Evolutionary conservation across 352 stramenopile species (phyloP).

Genomic region (Thraustotheca clavata): DNA sequence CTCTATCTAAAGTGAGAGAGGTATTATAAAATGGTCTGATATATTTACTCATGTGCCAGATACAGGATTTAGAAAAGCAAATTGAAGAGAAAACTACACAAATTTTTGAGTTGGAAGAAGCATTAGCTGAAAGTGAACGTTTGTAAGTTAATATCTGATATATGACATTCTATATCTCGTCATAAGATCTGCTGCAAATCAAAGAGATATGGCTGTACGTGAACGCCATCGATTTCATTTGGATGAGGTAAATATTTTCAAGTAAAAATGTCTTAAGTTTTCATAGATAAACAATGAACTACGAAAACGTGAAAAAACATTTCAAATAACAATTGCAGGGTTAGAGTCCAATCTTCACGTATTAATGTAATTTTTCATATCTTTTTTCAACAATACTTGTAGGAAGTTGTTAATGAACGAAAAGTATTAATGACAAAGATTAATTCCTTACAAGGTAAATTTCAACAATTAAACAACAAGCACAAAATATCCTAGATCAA

Average conservation of each 20-base stretch:
- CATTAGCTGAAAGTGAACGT: slow-evolving; percentile 5
- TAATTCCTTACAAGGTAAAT: slow-evolving; percentile 36
- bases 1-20: background rate
- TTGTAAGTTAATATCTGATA: background rate
- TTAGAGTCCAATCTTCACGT: slow-evolving; percentile 44
- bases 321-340: slow-evolving; percentile 44
- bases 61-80: slow-evolving; percentile 7
- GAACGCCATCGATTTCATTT: slow-evolving; percentile 34
- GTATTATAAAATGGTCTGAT: too few relatives aligned
- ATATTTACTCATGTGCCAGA: too few relatives aligned
- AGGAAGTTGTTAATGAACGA: slow-evolving; percentile 55
- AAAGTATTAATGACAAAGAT: slow-evolving; percentile 43
- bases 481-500: too few relatives aligned
- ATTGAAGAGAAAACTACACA: background rate
- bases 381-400: background rate
- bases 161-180: background rate
- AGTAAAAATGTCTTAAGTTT: background rate
- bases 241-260: slow-evolving; percentile 32
- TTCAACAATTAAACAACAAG: background rate
- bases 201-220: slow-evolving; percentile 32
- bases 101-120: slow-evolving; percentile 18
- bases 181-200: slow-evolving; percentile 19
- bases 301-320: slow-evolving; percentile 36
- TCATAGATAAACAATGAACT: slow-evolving; percentile 37
- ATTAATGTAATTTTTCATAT: too few relatives aligned